Evolutionary conservation across 345 rosid species (phyloP).

Genomic region (Lepidium didymum): DNA sequence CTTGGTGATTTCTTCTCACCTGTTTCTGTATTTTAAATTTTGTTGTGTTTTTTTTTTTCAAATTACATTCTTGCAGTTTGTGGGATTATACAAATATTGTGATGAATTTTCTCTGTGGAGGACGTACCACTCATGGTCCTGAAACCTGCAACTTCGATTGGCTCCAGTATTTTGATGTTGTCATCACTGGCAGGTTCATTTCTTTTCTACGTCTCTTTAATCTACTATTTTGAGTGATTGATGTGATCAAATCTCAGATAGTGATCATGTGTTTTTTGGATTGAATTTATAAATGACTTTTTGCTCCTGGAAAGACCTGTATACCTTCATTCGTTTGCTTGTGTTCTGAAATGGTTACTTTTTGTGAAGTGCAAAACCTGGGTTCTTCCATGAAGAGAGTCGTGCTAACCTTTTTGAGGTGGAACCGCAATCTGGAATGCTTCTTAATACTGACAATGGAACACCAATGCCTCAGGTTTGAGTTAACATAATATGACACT

Average conservation of each 20-base stretch:
- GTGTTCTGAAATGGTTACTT: background rate
- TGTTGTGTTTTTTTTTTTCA: background rate
- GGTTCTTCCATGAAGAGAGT: constrained; percentile 88
- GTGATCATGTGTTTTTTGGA: background rate
- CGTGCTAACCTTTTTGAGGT: constrained; percentile 90
- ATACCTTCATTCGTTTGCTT: too few species aligned
- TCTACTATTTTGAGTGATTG: background rate
- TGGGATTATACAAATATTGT: constrained; percentile 98
- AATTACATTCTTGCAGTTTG: constrained; percentile 52
- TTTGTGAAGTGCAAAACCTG: constrained; percentile 77
- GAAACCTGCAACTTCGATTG: constrained; percentile 61
- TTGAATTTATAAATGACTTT: background rate
- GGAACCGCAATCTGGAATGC: constrained; percentile 81
- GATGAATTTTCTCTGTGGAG: constrained; percentile 88
- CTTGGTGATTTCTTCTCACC: background rate
- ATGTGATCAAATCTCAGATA: background rate
- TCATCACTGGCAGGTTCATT: constrained; percentile 87
- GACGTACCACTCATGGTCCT: constrained; percentile 33
- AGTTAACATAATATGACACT: background rate
- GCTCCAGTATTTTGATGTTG: constrained; percentile 87
- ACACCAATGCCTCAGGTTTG: constrained; percentile 89
- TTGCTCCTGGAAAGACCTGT: background rate
- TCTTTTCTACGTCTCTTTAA: constrained; percentile 10
- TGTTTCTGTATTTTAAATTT: background rate
- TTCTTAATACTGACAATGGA: constrained; percentile 87